A percentile compares a stretch with the other conserved stretches of the same genome.
phyloP scores from a whole-genome alignment of 2,329 filamentous ascomycete species.

The Atkinsonella hypoxylon region DNA sequence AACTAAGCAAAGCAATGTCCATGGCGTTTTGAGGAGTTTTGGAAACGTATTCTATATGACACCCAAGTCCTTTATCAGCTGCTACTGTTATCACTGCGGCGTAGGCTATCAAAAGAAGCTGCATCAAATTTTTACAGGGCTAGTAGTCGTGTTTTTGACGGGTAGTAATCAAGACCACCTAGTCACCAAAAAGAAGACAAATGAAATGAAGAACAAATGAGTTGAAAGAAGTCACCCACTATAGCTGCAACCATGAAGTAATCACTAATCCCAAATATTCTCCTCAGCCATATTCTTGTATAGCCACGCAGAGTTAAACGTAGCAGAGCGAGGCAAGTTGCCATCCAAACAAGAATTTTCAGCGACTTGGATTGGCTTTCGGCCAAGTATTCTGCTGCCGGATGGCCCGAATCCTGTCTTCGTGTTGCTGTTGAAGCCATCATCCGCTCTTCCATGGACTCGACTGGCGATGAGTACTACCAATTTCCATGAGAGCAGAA shows the following conservation, averaged over 20 bases:
- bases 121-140: not conserved
- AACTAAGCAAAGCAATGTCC: conserved; percentile 5
- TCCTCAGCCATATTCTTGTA: conserved; percentile 6
- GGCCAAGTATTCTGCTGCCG: not conserved
- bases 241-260: conserved; percentile 7
- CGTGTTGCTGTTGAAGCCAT: not conserved
- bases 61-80: conserved; percentile 6
- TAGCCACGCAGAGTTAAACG: conserved; percentile 5
- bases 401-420: not conserved
- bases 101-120: conserved; percentile 4
- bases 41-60: conserved; percentile 3
- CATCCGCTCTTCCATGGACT: not conserved
- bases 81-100: conserved; percentile 3
- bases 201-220: not conserved
- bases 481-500: no score
- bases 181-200: no score
- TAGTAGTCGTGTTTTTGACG: not conserved
- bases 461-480: no score
- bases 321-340: not conserved
- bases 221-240: not conserved
- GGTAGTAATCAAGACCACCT: no score
- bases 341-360: conserved; percentile 3
- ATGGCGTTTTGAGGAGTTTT: conserved; percentile 3
- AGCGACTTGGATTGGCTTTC: conserved; percentile 3
- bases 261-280: conserved; percentile 5